Evolutionary conservation across 75 land plant species (phyloP), one percentile per base, ranked within the genome.

Genomic region (Picea glauca): DNA sequence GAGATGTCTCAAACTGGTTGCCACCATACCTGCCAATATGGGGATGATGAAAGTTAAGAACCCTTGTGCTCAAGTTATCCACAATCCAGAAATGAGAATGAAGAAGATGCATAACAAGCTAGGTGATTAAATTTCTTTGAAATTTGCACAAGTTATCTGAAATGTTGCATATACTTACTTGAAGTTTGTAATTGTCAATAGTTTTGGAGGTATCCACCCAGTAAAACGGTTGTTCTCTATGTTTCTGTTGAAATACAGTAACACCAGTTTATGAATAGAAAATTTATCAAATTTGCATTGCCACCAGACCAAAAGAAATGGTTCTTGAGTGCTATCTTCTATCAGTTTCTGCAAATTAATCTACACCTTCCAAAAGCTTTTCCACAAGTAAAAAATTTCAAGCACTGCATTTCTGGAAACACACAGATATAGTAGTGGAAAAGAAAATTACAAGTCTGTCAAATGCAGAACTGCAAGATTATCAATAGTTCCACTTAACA

Each of bases 191-290:
- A 94, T 89, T 11, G 63, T 77, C 15, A 84, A 78, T 68, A 97
- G 77, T 56, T 82, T 78, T 21, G 78, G 63, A 40, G 99, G 96
- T 46, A 97, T 77, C 85, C 96, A 91, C 33, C 99, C 99, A 50
- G 90, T 91, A 76, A 97, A 93, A 38, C 86, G 85, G 68, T 97
- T 97, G 80, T 93, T 96, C 81, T 91, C 88, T 73, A 94, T 84
- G 62, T 96, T 88, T 86, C 99, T 96, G 88, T 78, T 20, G n/a
- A 66, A 73, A 78, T 21, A 9, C 65, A 76, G 68, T 23, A 14
- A 13, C 31, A 17, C 58, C 40, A 77, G 21, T 33, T 60, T 12
- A 59, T 23, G 60, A 77, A 50, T 9, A 50, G 0, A 40, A 40
- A 40, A 40, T 67, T 38, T 17, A n/a, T 67, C 35, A 70, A 43